These are phyloP conservation scores for Xylariaceae sp. DNA, from an alignment of 2,329 filamentous ascomycete genomes.

Conservation along the genomic window DNA sequence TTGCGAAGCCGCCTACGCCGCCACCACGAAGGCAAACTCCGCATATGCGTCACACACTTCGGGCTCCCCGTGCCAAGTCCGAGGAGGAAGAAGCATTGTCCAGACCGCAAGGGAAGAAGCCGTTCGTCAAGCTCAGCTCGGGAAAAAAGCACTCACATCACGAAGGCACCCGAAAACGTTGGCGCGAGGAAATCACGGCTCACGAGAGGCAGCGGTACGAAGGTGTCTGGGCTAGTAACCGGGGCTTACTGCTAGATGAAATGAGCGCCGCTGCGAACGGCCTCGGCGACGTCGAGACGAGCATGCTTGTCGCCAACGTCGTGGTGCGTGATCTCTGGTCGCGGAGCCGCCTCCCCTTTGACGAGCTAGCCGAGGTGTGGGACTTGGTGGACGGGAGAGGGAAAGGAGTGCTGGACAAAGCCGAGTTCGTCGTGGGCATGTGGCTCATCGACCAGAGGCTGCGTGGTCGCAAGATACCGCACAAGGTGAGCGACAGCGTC, in stretches of 20 bases:
- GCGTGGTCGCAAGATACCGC: conserved; percentile 72
- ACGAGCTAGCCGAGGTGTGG: conserved; percentile 72
- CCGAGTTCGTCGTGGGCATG: conserved; percentile 77
- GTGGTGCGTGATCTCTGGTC: conserved; percentile 72
- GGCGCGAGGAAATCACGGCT: conserved; percentile 69
- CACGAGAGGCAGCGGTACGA: conserved; percentile 76
- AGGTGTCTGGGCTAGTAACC: conserved; percentile 78
- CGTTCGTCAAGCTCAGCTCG: conserved; percentile 40
- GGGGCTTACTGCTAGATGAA: conserved; percentile 46
- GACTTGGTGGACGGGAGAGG: conserved; percentile 60
- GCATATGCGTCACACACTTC: conserved; percentile 61
- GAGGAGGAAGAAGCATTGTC: conserved; percentile 48
- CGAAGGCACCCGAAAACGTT: conserved; percentile 68
- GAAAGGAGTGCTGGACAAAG: conserved; percentile 53
- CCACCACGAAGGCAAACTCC: conserved; percentile 42
- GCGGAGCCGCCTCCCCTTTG: conserved; percentile 59
- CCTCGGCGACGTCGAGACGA: conserved; percentile 23
- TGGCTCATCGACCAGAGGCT: conserved; percentile 79
- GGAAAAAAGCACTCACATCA: conserved; percentile 67
- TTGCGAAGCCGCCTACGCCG: conserved; percentile 37
- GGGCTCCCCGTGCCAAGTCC: conserved; percentile 45
- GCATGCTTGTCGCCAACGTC: conserved; percentile 57
- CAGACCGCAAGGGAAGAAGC: conserved; percentile 44
- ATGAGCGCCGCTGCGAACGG: conserved; percentile 5
- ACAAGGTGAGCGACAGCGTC: conserved; percentile 65